Evolutionary conservation across 2,329 filamentous ascomycete genomes (phyloP).

Genomic region (Alternaria sp.): DNA sequence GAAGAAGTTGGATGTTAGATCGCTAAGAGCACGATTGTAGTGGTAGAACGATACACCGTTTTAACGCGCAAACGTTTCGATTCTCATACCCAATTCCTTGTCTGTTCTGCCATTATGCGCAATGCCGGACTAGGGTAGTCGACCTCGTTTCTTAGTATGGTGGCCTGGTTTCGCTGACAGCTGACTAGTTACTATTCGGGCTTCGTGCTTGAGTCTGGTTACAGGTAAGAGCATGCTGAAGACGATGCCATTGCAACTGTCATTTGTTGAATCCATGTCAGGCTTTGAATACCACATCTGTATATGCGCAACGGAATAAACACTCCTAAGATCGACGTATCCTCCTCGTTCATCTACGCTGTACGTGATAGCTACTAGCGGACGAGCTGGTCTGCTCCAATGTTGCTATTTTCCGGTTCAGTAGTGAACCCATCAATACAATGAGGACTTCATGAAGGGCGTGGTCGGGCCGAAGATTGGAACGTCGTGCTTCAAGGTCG

Average conservation of each 20-base stretch:
- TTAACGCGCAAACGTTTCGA: too few relatives aligned
- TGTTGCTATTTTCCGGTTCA: background rate
- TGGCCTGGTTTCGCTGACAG: too few relatives aligned
- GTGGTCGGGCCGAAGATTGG: background rate
- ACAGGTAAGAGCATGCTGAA: background rate
- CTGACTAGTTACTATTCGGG: background rate
- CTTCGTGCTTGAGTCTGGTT: background rate
- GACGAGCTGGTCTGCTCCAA: background rate
- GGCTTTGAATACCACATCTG: background rate
- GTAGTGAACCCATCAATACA: background rate
- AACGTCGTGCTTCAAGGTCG: background rate
- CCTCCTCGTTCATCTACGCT: background rate
- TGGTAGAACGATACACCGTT: too few relatives aligned
- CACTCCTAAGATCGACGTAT: background rate
- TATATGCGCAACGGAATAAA: background rate
- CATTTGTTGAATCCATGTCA: background rate
- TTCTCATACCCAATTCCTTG: too few relatives aligned
- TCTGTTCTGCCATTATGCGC: too few relatives aligned
- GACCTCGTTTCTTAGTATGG: too few relatives aligned
- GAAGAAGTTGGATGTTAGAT: slow-evolving; percentile 19
- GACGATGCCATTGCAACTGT: background rate
- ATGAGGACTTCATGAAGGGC: background rate
- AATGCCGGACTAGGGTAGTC: too few relatives aligned
- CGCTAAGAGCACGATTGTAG: background rate
- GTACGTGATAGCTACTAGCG: background rate